Base-by-base conservation (phyloP, 2,329 filamentous ascomycete genomes). In the Pyrenophora tritici-repentis region DNA sequence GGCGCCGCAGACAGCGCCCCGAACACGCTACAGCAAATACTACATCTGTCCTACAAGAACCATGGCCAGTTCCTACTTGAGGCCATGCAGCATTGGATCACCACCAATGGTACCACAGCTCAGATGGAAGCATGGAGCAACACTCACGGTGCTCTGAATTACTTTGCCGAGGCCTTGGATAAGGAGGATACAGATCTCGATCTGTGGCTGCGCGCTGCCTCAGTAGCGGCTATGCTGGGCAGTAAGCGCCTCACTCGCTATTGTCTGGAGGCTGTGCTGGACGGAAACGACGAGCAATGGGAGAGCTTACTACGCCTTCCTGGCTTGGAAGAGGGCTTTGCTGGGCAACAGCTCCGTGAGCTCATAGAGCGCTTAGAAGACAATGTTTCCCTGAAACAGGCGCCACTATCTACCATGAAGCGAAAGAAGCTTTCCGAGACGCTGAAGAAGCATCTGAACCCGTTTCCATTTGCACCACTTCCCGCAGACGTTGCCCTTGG, bases 41-140 rank as follows among this genome's bases (percentile, higher is more conserved):
- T 97, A 16, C 97, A 96, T 66, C 82, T 99, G 6, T 89, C 93
- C 1, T 91, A 95, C 79, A 99, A 97, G 74, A 99, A 97, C 64
- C 87, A 93, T 75, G 94, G 91, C 35, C 90, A 97, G 67, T 97
- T 96, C 68, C 79, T 88, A 50, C 79, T 99, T n/a, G 93, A 99
- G 70, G 78, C 76, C 50, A 83, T 88, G 60, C 86, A 80, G 62
- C 76, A 83, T 72, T 80, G 75, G 36, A 58, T 71, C 22, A 59
- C 58, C n/a, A 59, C 72, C 38, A 63, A 69, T 44, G 62, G 68
- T 33, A 43, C 53, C 1, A 61, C 75, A 39, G 71, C 77, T 9
- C 76, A 75, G 24, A 47, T 57, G 26, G 56, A 67, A 14, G 57
- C 50, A 26, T 57, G 63, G 52, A 55, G 46, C 31, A 65, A 66